Evolutionary conservation across 1,139 yeast species (phyloP).

Genomic region (Scheffersomyces titani): DNA sequence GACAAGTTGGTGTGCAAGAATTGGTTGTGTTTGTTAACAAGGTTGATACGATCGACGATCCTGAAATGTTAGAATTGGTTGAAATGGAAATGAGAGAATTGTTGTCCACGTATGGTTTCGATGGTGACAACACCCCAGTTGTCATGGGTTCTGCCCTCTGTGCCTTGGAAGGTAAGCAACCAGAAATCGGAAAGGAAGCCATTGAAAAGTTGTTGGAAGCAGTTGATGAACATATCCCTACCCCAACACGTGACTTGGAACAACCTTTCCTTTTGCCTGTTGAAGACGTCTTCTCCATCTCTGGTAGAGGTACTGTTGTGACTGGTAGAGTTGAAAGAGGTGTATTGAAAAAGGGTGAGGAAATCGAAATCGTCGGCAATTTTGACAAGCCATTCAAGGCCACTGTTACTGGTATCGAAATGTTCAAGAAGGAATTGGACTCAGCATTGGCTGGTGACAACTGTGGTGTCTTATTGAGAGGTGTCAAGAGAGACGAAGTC

Average conservation of each 20-base stretch:
- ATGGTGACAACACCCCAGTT: constrained; percentile 98
- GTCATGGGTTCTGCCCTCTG: constrained; percentile 98
- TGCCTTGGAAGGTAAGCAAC: constrained; percentile 85
- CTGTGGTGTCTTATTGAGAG: constrained; percentile 96
- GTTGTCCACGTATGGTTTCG: constrained; percentile 86
- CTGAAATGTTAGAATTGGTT: constrained; percentile 98
- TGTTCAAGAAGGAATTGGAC: constrained; percentile 98
- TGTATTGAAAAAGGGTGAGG: constrained; percentile 95
- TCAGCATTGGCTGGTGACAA: constrained; percentile 99
- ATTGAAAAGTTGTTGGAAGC: constrained; percentile 84
- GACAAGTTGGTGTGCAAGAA: constrained; percentile 99
- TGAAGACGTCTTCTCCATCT: constrained; percentile 95
- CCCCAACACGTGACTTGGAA: constrained; percentile 94
- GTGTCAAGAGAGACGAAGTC: constrained; percentile 96
- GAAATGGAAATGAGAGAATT: constrained; percentile 99
- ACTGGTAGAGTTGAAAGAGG: constrained; percentile 99
- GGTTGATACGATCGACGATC: constrained; percentile 96
- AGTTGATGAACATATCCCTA: constrained; percentile 92
- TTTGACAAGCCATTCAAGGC: constrained; percentile 87
- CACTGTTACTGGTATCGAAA: constrained; percentile 96
- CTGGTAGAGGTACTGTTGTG: constrained; percentile 99
- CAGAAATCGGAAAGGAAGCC: constrained; percentile 91
- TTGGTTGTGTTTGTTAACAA: constrained; percentile 97
- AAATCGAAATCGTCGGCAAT: constrained; percentile 93
- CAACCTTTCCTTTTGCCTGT: constrained; percentile 97